Percentiles rank a stretch among this genome's conserved stretches.
Evolutionary conservation across 2,329 filamentous ascomycete species (phyloP).

Genomic region (Drechslerella dactyloides): DNA sequence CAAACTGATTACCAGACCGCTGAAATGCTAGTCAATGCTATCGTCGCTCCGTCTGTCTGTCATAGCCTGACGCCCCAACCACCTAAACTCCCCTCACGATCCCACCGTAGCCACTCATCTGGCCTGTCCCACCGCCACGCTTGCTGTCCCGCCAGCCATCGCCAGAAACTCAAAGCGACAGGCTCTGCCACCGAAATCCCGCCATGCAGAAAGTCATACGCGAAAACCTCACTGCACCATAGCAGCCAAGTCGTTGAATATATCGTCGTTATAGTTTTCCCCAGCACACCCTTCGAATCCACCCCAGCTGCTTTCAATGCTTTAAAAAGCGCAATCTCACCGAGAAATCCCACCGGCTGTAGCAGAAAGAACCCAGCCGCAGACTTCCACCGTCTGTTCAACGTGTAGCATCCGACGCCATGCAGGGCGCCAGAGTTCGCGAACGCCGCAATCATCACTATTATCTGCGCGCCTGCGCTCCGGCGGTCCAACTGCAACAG

Average conservation of each 20-base stretch:
- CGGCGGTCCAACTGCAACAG: slow-evolving; percentile 10
- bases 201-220: slow-evolving; percentile 36
- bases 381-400: slow-evolving; percentile 10
- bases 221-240: slow-evolving; percentile 43
- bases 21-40: not conserved
- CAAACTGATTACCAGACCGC: not conserved
- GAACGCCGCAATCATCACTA: slow-evolving; percentile 28
- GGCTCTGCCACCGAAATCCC: slow-evolving; percentile 31
- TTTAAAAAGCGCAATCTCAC: slow-evolving; percentile 15
- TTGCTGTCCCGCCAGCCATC: slow-evolving; percentile 26
- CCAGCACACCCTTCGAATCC: slow-evolving; percentile 11
- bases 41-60: not conserved
- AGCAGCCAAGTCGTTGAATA: slow-evolving; percentile 37
- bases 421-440: slow-evolving; percentile 34
- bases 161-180: slow-evolving; percentile 43
- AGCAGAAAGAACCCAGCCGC: slow-evolving; percentile 30
- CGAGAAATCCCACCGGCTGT: slow-evolving; percentile 35
- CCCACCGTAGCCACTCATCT: slow-evolving; percentile 34
- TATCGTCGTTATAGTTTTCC: slow-evolving; percentile 7
- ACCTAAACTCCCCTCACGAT: slow-evolving; percentile 18
- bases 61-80: slow-evolving; percentile 36
- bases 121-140: slow-evolving; percentile 30
- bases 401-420: slow-evolving; percentile 32
- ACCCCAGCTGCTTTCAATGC: slow-evolving; percentile 9
- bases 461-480: slow-evolving; percentile 27